Evolutionary conservation across 768 basidiomycete species (phyloP), one percentile per base, ranked within the genome.

Genomic region (Lyophyllum semitale): DNA sequence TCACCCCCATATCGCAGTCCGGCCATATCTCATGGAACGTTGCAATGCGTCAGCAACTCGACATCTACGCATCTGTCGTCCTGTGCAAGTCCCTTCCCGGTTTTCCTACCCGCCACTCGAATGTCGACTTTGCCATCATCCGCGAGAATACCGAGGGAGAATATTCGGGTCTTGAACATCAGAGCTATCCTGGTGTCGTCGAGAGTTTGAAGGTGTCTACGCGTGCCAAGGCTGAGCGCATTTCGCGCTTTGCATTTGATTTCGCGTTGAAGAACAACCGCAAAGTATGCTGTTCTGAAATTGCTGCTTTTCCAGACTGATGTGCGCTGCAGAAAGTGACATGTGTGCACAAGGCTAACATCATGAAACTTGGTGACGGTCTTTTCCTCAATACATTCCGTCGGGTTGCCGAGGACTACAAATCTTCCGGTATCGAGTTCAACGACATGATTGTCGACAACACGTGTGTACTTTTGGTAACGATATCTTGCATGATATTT

Each of bases 361-460:
- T 99, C 81, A 99, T 99, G 97, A 99, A 99, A 75, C 88, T 98
- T 64, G 96, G 96, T 71, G 97, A 98, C 67, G 97, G 97, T 73
- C 85, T 99, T 40, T 98, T 98, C 88, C 84, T 98, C 65, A 95
- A 94, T 75, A 98, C 95, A 22, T 99, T 98, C 87, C 91, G 94
- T 63, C 84, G 87, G 57, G 84, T 99, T 56, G 97, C 95, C 30
- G 93, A 98, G 73, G 96, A 98, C 70, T 99, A 98, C 83, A 91
- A 86, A 74, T 88, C 87, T 50, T 80, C 88, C 41, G 97, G 97
- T 41, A 95, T 99, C 67, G 84, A 85, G 62, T 92, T 81, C 69
- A 96, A 98, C 67, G 92, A 96, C 74, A 98, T 99, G 97, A 99
- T 99, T 55, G 93, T 98, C 55, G 95, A 98, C 75, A 98, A 98